Evolutionary conservation across 1,284 basidiomycete species (phyloP).

Genomic region (Singerocomus inundabilis): DNA sequence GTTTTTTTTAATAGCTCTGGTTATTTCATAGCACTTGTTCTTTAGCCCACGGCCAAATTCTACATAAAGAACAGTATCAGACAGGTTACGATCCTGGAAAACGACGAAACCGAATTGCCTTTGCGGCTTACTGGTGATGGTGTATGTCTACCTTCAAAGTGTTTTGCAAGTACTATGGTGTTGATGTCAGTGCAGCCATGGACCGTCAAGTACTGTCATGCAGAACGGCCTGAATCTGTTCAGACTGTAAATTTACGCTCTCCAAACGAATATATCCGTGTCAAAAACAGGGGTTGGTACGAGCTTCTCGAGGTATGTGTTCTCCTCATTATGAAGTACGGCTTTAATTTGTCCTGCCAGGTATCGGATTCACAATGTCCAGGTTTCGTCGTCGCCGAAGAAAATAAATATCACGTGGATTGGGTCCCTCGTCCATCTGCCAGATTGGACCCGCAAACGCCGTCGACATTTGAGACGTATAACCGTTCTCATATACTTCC

Average conservation of each 20-base stretch:
- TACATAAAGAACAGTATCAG: conserved; percentile 61
- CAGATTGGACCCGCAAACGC: conserved; percentile 54
- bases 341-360: conserved; percentile 36
- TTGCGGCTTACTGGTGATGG: conserved; percentile 84
- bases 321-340: neutral
- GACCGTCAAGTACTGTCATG: conserved; percentile 72
- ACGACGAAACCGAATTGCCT: conserved; percentile 70
- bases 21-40: conserved; percentile 2
- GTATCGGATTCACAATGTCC: conserved; percentile 84
- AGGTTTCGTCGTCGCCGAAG: conserved; percentile 62
- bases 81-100: conserved; percentile 71
- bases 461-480: conserved; percentile 52
- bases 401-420: conserved; percentile 67
- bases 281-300: conserved; percentile 74
- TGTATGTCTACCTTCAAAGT: conserved; percentile 45
- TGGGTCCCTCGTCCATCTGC: conserved; percentile 75
- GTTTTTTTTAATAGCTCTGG: neutral
- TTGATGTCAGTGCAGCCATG: conserved; percentile 60
- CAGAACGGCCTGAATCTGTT: conserved; percentile 46
- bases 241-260: conserved; percentile 51
- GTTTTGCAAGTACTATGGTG: neutral
- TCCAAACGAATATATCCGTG: conserved; percentile 71
- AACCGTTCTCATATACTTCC: conserved; percentile 71
- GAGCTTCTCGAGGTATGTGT: conserved; percentile 64
- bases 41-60: conserved; percentile 84